phyloP scores from a whole-genome alignment of 495 filamentous ascomycete species.

The Neurospora sp. region DNA sequence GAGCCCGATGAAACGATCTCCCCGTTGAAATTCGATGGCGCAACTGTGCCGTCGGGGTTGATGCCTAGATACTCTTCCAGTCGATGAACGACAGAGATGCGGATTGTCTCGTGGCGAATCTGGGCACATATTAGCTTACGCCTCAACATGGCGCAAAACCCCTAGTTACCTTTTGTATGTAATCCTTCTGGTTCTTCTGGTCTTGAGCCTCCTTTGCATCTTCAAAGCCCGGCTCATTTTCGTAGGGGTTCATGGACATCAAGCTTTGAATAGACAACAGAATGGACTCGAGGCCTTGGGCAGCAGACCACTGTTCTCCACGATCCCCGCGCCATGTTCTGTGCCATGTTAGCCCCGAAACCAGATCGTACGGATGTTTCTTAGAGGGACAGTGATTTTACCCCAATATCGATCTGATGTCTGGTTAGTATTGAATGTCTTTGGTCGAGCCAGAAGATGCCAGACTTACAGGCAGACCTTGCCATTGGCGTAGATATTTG shows the following conservation, averaged over 20 bases:
- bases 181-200: constrained; percentile 66
- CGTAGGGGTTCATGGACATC: constrained; percentile 89
- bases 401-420: constrained; percentile 77
- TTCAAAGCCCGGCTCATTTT: constrained; percentile 93
- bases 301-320: constrained; percentile 91
- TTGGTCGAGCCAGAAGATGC: background rate
- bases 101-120: constrained; percentile 87
- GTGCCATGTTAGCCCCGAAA: constrained; percentile 18
- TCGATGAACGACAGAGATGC: constrained; percentile 76
- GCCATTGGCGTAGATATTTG: constrained; percentile 86
- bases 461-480: constrained; percentile 78
- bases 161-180: constrained; percentile 68
- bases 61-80: constrained; percentile 72
- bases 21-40: constrained; percentile 27
- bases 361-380: background rate
- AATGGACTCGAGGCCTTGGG: constrained; percentile 90
- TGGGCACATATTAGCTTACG: constrained; percentile 22
- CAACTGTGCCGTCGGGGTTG: constrained; percentile 36
- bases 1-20: constrained; percentile 29
- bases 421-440: constrained; percentile 8
- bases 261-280: constrained; percentile 92
- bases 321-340: constrained; percentile 89
- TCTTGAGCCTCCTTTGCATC: constrained; percentile 55
- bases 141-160: background rate
- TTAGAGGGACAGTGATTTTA: constrained; percentile 29